Base-by-base conservation (phyloP, 371 early-diverging fungal genomes). In the Blakeslea trispora region DNA sequence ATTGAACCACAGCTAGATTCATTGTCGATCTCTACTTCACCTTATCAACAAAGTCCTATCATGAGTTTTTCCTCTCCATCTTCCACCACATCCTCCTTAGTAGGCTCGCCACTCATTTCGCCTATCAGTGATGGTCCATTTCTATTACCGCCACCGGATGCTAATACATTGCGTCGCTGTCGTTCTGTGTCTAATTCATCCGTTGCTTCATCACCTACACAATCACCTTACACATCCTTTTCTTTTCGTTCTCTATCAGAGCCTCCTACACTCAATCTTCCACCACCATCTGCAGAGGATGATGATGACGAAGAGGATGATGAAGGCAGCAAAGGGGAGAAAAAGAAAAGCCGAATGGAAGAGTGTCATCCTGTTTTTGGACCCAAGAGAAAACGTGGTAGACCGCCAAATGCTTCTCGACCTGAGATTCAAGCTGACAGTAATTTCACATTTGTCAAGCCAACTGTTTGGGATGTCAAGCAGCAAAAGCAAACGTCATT, bases 341-440 rank as follows among this genome's bases (percentile, higher is more conserved):
- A 28, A 28, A 28, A 28, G 28, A 28, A 28, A 28, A 59, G 41
- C 31, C 62, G 2, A 6, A 28, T 18, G 7, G 50, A 43, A 17
- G 35, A 45, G 5, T 32, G 17, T 28, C 46, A 52, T 39, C 57
- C 62, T 18, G 35, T 62, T 21, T 62, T 62, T 53, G 57, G 57
- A 7, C 63, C 66, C 39, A 71, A 71, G 43, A 64, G 75, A 51
- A 72, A 72, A 56, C 66, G 78, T 50, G 78, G 78, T 15, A 66
- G 78, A 44, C 78, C 78, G 15, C 69, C 75, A 48, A 74, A 72
- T 61, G 67, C 74, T 22, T 50, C 66, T 18, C 62, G 69, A 10
- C 69, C 69, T 17, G 65, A 53, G 42, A 15, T 54, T 7, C 44
- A 40, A 40, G 21, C 44, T 24, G 54, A 57, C 42, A 66, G 69